These are phyloP conservation scores for Botrytis medusae DNA, from an alignment of 2,329 filamentous ascomycete genomes.

Conservation along the genomic window DNA sequence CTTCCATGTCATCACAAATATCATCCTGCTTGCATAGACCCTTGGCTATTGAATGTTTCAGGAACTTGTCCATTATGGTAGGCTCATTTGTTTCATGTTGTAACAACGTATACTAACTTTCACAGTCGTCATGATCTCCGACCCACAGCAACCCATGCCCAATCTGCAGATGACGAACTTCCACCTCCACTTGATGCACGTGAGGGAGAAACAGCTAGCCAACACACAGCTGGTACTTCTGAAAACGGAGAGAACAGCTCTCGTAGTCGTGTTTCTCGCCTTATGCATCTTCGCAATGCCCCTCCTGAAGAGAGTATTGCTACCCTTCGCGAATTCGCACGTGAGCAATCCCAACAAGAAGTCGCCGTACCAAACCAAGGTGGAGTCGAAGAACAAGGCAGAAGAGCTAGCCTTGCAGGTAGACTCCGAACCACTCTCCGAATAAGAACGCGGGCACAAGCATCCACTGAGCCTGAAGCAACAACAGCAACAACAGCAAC, in stretches of 20 bases:
- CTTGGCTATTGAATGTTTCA: slow-evolving; percentile 68
- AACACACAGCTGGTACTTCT: slow-evolving; percentile 41
- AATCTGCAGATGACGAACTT: slow-evolving; percentile 32
- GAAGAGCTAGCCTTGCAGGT: slow-evolving; percentile 35
- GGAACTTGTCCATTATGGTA: slow-evolving; percentile 70
- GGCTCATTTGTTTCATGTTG: slow-evolving; percentile 37
- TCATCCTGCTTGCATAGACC: slow-evolving; percentile 66
- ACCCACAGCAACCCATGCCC: slow-evolving; percentile 31
- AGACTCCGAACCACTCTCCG: slow-evolving; percentile 36
- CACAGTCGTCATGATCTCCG: slow-evolving; percentile 43
- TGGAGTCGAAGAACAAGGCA: slow-evolving; percentile 30
- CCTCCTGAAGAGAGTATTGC: slow-evolving; percentile 62
- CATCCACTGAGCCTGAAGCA: neutral
- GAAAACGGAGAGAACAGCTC: slow-evolving; percentile 40
- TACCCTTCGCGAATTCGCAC: slow-evolving; percentile 50
- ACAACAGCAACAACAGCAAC: neutral
- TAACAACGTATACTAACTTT: slow-evolving; percentile 25
- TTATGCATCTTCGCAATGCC: slow-evolving; percentile 58
- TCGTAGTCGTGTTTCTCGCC: slow-evolving; percentile 49
- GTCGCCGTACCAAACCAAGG: slow-evolving; percentile 22
- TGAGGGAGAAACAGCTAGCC: slow-evolving; percentile 34
- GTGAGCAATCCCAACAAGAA: slow-evolving; percentile 42
- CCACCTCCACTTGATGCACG: slow-evolving; percentile 34
- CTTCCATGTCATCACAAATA: slow-evolving; percentile 68
- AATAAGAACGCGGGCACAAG: slow-evolving; percentile 34